A percentile compares a stretch with the other conserved stretches of the same genome.
phyloP scores from a whole-genome alignment of 768 basidiomycete species.

The Gymnopilus dilepis region DNA sequence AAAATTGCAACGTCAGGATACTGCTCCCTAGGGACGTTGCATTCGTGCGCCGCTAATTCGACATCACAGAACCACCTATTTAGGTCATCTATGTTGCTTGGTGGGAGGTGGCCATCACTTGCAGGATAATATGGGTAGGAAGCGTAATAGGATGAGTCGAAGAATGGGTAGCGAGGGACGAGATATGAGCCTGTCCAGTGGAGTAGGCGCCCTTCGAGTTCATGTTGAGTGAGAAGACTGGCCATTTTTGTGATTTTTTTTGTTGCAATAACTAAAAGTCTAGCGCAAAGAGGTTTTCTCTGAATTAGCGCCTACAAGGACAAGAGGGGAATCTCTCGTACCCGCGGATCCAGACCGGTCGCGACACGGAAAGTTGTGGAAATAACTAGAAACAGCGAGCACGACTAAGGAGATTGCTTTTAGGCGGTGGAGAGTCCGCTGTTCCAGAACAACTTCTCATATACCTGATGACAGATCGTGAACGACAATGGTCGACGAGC shows the following conservation, averaged over 20 bases:
- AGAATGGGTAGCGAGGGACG: constrained; percentile 32
- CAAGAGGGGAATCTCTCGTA: not conserved
- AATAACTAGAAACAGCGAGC: too few species aligned
- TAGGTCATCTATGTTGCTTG: constrained; percentile 21
- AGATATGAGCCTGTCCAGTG: constrained; percentile 26
- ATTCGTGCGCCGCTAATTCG: constrained; percentile 26
- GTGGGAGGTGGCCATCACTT: not conserved
- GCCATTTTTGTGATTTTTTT: constrained; percentile 5
- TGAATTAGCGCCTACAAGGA: too few species aligned
- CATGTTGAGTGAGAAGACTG: constrained; percentile 15
- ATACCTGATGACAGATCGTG: too few species aligned
- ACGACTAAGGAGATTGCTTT: too few species aligned
- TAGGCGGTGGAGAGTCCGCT: too few species aligned
- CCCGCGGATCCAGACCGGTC: too few species aligned
- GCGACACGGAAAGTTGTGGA: too few species aligned
- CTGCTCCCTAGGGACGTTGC: constrained; percentile 23
- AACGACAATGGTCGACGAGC: too few species aligned
- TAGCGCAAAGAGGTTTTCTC: too few species aligned
- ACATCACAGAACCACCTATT: constrained; percentile 28
- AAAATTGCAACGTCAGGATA: constrained; percentile 32
- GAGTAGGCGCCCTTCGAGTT: constrained; percentile 26
- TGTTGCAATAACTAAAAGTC: too few species aligned
- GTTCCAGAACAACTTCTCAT: too few species aligned
- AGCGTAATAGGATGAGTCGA: constrained; percentile 20
- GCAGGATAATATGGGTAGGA: not conserved